Evolutionary conservation across 805 yeast genomes (phyloP), one percentile per base, ranked within the genome.

Genomic region (Crinitomyces ghanaensis): DNA sequence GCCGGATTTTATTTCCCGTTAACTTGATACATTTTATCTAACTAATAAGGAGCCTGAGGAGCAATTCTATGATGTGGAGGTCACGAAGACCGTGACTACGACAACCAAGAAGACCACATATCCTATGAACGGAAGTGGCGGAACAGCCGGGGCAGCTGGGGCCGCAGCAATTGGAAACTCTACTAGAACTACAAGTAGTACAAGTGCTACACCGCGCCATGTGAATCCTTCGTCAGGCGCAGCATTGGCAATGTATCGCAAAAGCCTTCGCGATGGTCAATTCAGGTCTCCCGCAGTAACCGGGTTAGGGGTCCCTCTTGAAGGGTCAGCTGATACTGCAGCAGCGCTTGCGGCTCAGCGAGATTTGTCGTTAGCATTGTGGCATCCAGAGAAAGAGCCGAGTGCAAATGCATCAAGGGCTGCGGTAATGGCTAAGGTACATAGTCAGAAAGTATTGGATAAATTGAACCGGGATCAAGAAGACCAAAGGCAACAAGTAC

Each of bases 241-340:
- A 19, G 58, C 55, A 28, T 49, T 51, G 28, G 61, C 60, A 12
- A 43, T 45, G 31, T 58, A 54, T 42, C 45, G 48, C 38, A 54
- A 53, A 31, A 54, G 55, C 27, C 44, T 56, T 29, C 40, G 39
- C 33, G 40, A 46, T 30, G 61, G 62, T 31, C 50, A 51, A 34
- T 53, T 43, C 39, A 49, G 51, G 35, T 29, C 37, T 19, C 61
- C 63, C 17, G 54, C 58, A 34, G 48, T 52, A 19, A 63, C 64
- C 16, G 38, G 49, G 11, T 54, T 60, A 11, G 65, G 64, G 1
- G 56, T 60, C 24, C 46, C 48, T 27, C 39, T 41, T 15, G 41
- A 44, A 9, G n/a, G n/a, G n/a, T 45, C 54, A 15, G 50, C 60
- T 12, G 46, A 41, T 28, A 36, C 44, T 6, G 57, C 59, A 11